Evolutionary conservation across 2,329 filamentous ascomycete species (phyloP).

Genomic region (Fusarium goolgardi): DNA sequence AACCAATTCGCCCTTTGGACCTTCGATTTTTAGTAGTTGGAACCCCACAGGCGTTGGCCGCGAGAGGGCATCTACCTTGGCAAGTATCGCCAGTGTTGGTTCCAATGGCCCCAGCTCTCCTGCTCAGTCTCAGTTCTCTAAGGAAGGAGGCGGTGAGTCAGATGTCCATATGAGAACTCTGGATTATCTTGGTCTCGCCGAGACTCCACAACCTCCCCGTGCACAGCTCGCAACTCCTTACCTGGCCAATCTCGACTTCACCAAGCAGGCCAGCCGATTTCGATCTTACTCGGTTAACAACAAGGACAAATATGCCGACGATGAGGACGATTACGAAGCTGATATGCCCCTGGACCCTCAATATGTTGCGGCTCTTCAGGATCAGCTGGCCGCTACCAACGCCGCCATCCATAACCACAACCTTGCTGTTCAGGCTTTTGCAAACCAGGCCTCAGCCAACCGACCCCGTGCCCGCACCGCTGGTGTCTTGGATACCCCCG

Average conservation of each 20-base stretch:
- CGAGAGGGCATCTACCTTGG: slow-evolving; percentile 87
- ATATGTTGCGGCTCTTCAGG: slow-evolving; percentile 70
- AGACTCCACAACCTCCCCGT: slow-evolving; percentile 85
- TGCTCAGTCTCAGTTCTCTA: slow-evolving; percentile 85
- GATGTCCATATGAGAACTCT: slow-evolving; percentile 91
- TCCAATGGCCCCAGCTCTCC: slow-evolving; percentile 93
- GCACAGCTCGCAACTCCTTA: slow-evolving; percentile 81
- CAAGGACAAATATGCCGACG: slow-evolving; percentile 94
- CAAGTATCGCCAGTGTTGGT: slow-evolving; percentile 83
- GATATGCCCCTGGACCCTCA: slow-evolving; percentile 65
- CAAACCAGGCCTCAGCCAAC: slow-evolving; percentile 82
- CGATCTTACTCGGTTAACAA: slow-evolving; percentile 98
- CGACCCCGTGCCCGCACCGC: slow-evolving; percentile 91
- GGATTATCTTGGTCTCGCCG: slow-evolving; percentile 94
- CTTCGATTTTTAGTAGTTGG: slow-evolving; percentile 92
- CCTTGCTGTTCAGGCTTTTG: slow-evolving; percentile 90
- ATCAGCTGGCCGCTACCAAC: slow-evolving; percentile 72
- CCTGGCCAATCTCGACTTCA: slow-evolving; percentile 78
- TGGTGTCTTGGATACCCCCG: slow-evolving; percentile 85
- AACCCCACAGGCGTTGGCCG: slow-evolving; percentile 72
- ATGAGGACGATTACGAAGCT: slow-evolving; percentile 79
- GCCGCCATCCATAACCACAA: slow-evolving; percentile 90
- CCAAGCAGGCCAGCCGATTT: slow-evolving; percentile 86
- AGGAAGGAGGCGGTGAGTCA: slow-evolving; percentile 84
- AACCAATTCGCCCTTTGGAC: slow-evolving; percentile 79